Base-by-base conservation (phyloP, 495 filamentous ascomycete species). In the Diplogelasinospora grovesii region DNA sequence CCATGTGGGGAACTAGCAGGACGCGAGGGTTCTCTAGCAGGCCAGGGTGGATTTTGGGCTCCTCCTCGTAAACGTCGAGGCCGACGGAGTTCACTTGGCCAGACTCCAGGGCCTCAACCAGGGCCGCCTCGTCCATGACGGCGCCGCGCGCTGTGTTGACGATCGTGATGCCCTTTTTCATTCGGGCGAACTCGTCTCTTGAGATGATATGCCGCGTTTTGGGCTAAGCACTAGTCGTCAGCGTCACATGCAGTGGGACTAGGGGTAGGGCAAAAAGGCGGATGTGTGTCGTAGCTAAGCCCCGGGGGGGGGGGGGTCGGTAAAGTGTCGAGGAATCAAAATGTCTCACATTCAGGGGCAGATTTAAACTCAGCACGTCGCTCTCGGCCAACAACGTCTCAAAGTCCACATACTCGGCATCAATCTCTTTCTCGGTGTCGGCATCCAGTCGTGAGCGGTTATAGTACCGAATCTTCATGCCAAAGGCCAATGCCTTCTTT, bases 11-110 rank as follows among this genome's bases (percentile, higher is more conserved):
- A 33, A 89, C 56, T 35, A 93, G 56, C 64, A 90, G 78, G 21
- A 85, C 82, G 22, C 75, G 68, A 3, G 78, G 74, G 53, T 84
- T 86, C 40, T 69, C 71, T 25, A 90, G 60, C 26, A 93, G 63
- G 2, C 82, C 84, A 2, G 74, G 66, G 51, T 90, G 82, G 24
- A 92, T 68, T 22, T 75, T 60, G 1, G 85, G 85, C 62, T 89
- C 85, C 19, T 86, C 68, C 63, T 89, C 85, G 48, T 74, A 89
- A n/a, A 89, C 85, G 53, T 89, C 85, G 22, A 89, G 66, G n/a
- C 85, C 85, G 41, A 74, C 68, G 40, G 71, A 71, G 32, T 65
- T 67, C 41, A 87, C 83, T 60, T 82, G 78, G 8, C 83, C 83
- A 2, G 70, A 74, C 13, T 82, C 73, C 1, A 90, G 61, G 0